These are phyloP conservation scores for Tolypocladium ovalisporum DNA, from an alignment of 2,329 filamentous ascomycete genomes.

Conservation along the genomic window DNA sequence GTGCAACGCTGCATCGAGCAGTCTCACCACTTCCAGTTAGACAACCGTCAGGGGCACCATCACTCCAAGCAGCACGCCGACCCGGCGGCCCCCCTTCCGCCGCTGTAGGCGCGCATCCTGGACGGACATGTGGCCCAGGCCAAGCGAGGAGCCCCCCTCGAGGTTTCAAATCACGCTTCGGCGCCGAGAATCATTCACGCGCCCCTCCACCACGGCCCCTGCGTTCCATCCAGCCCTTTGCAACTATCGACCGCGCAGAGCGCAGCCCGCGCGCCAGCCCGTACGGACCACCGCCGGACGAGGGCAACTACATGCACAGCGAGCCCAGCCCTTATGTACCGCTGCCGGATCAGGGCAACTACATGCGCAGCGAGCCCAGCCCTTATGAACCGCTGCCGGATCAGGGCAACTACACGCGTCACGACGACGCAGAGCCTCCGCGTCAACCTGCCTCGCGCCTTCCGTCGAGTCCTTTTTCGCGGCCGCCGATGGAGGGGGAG, in stretches of 20 bases:
- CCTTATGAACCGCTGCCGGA: conserved; percentile 1
- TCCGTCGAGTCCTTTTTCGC: conserved; percentile 15
- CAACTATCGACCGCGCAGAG: conserved; percentile 7
- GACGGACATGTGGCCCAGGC: not conserved
- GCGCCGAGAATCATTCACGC: conserved; percentile 9
- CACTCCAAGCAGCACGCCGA: not conserved
- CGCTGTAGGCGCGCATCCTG: not conserved
- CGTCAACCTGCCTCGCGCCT: conserved; percentile 4
- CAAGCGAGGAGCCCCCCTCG: not conserved
- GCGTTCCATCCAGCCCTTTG: conserved; percentile 10
- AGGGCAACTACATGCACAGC: conserved; percentile 4
- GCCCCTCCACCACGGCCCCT: conserved; percentile 11
- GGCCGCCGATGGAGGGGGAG: conserved; percentile 17
- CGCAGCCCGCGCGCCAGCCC: conserved; percentile 10
- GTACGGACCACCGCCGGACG: conserved; percentile 1
- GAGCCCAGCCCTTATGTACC: conserved; percentile 2
- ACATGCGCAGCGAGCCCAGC: not conserved
- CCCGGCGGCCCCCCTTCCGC: not conserved
- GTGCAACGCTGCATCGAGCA: not conserved
- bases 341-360: conserved; percentile 1
- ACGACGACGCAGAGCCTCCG: conserved; percentile 1
- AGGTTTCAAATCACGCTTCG: conserved; percentile 14
- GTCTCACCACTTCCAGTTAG: not conserved
- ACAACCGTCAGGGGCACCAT: not conserved
- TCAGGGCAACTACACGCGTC: conserved; percentile 3